Conservation (phyloP, 495 filamentous ascomycete genomes). For the Choiromyces venosus region DNA sequence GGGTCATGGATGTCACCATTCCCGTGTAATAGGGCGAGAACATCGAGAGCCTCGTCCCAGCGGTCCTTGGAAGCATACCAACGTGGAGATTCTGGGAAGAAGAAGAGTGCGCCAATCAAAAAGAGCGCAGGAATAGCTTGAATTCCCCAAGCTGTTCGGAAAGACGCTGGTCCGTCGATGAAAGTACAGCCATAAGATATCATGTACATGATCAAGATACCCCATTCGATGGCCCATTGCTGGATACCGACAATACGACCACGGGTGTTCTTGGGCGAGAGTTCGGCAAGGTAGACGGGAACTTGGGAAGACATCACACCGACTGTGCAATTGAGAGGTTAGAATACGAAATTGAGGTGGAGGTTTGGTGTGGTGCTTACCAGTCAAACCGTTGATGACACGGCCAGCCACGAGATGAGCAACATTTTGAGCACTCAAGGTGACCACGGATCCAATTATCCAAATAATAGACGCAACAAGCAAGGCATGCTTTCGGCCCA, state of each 20-base stretch:
- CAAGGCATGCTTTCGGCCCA: conserved; percentile 59
- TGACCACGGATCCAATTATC: conserved; percentile 61
- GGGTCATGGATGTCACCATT: conserved; percentile 58
- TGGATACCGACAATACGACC: conserved; percentile 66
- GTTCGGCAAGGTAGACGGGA: conserved; percentile 71
- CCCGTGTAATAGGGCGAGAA: conserved; percentile 61
- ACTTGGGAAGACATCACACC: conserved; percentile 76
- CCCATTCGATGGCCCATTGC: conserved; percentile 77
- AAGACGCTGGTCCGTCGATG: conserved; percentile 56
- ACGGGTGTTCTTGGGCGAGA: conserved; percentile 63
- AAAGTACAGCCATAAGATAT: conserved; percentile 72
- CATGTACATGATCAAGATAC: conserved; percentile 76
- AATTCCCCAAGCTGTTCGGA: conserved; percentile 69
- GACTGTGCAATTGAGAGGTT: conserved; percentile 42
- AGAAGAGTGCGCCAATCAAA: conserved; percentile 57
- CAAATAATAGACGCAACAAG: conserved; percentile 40
- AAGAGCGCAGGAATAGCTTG: conserved; percentile 67
- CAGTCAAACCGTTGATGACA: conserved; percentile 65
- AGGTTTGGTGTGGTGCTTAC: neutral
- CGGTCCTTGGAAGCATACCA: conserved; percentile 71
- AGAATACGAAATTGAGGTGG: neutral
- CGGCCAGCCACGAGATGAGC: conserved; percentile 68
- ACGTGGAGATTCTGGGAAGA: conserved; percentile 70
- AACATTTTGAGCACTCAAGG: conserved; percentile 67
- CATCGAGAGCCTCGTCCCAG: conserved; percentile 62